Evolutionary conservation across 2,329 filamentous ascomycete genomes (phyloP), one percentile per base, ranked within the genome.

Genomic region (Calonectria pseudoreteaudii): DNA sequence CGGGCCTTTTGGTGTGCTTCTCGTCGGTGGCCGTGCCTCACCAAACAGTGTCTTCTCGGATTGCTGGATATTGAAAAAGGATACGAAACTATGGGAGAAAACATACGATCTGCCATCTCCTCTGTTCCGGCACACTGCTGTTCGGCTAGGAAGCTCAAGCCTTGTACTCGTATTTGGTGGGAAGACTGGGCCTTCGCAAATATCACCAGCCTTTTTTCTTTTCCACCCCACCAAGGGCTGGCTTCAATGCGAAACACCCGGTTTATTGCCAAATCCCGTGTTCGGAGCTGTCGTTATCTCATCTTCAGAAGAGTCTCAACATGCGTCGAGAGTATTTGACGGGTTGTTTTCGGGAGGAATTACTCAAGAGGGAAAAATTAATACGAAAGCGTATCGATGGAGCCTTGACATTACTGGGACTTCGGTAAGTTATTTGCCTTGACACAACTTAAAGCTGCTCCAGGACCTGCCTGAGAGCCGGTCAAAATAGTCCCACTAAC

Each of bases 21-120:
- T 98, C 60, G 89, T 91, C 36, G 96, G 96, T 30, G 96, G 96
- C 7, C 90, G 96, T 73, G 88, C 90, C n/a, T 96, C 95, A 10
- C 95, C 96, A 6, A 88, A 92, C 16, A 89, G 88, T 36, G 92
- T 92, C 1, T 86, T 95, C 52, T 86, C 87, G 44, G 94, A 97
- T 82, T 95, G 94, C 78, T 98, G 95, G 95, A 78, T 95, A 2
- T 91, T 93, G 75, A 87, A 90, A 67, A 89, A 89, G 66, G 80
- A 79, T 16, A 87, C 87, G 5, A 76, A 80, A 2, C 82, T 80
- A 18, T 98, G 95, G 95, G 87, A 88, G 72, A 88, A 87, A 75
- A 89, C 91, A 18, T 87, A 93, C 72, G 89, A 91, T 78, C 86
- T 98, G n/a, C 93, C 93, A 0, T 80, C 86, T n/a, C 89, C 93